A percentile compares a stretch with the other conserved stretches of the same genome.
Conservation (phyloP, 1,284 basidiomycete species). For the Ustilago xerochloae region DNA sequence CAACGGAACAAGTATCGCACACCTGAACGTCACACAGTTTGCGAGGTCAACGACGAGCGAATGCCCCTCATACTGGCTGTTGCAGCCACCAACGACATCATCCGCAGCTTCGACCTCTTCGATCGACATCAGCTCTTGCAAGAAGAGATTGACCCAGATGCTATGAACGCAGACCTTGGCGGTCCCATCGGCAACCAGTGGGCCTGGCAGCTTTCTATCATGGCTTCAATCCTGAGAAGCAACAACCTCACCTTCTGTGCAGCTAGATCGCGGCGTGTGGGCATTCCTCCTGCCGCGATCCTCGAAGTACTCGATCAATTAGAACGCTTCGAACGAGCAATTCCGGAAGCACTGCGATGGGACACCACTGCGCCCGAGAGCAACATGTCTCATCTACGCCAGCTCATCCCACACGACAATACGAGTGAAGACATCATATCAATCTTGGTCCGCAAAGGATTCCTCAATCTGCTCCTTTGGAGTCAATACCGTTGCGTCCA, state of each 20-base stretch:
- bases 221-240: conserved; percentile 36
- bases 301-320: conserved; percentile 37
- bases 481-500: conserved; percentile 40
- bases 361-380: background rate
- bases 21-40: conserved; percentile 1
- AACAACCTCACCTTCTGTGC: conserved; percentile 35
- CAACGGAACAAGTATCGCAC: conserved; percentile 19
- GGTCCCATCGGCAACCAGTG: conserved; percentile 30
- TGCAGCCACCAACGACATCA: conserved; percentile 30
- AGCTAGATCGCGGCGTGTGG: conserved; percentile 30
- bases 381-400: background rate
- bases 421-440: conserved; percentile 35
- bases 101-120: conserved; percentile 38
- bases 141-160: conserved; percentile 43
- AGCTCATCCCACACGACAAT: conserved; percentile 30
- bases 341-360: conserved; percentile 38
- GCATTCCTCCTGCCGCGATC: conserved; percentile 32
- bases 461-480: conserved; percentile 29
- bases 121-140: conserved; percentile 36
- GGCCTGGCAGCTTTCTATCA: conserved; percentile 33
- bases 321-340: conserved; percentile 34
- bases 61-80: conserved; percentile 39
- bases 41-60: conserved; percentile 34
- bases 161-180: conserved; percentile 22
- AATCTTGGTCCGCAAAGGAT: conserved; percentile 37